Evolutionary conservation across 2,329 filamentous ascomycete species (phyloP), one percentile per base, ranked within the genome.

Genomic region (Monilinia aucupariae): DNA sequence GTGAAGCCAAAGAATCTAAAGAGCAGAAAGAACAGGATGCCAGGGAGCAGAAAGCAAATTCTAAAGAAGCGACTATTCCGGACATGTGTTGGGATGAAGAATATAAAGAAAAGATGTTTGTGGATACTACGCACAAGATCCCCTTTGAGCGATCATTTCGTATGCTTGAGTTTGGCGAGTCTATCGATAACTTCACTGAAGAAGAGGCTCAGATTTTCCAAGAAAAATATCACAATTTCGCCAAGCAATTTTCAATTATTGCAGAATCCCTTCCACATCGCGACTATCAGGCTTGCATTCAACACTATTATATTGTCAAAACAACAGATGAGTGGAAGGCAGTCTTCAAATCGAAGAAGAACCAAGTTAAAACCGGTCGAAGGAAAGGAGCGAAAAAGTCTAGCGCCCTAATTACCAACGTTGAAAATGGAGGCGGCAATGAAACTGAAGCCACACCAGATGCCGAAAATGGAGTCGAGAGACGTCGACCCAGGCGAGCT

Each of bases 231-330:
- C 80, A 90, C 58, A 87, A 91, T 65, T 84, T 83, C 64, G 88
- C 89, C 0, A 94, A 94, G 79, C 89, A 92, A 71, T 94, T 89
- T 89, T 88, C 89, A 63, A 86, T 85, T 69, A 86, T 94, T 64
- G 88, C 90, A 6, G 85, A 88, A 64, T 80, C 81, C 30, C 77
- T 93, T 7, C 82, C 83, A 0, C 80, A 82, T 37, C 85, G 90
- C 30, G 86, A 89, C 70, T 92, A 91, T 75, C 87, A 88, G 67
- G 84, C 89, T 53, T 91, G 88, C 74, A 94, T 94, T 69, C 88
- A 91, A 72, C 91, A 92, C 74, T 94, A 94, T 75, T 94, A 94
- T 74, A 81, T 90, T 66, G 90, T 88, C 72, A 94, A 85, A 76
- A 88, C 88, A 76, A 91, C 92, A 73, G 88, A 90, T 71, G 90